Conservation (phyloP, 140 eudicot genomes). For the Oenanthe javanica region DNA sequence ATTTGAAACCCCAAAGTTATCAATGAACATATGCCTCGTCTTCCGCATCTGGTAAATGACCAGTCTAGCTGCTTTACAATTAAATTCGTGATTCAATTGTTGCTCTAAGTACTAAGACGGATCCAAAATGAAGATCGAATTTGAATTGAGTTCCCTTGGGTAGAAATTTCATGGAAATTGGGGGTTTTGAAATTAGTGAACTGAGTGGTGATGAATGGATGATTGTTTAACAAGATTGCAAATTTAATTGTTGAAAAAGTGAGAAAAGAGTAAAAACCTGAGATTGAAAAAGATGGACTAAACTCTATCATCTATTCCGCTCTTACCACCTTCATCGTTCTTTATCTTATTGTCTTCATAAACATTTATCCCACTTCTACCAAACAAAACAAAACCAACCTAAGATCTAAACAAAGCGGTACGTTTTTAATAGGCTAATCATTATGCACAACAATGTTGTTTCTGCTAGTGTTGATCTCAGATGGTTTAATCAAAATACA, state of each 20-base stretch:
- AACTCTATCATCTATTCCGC: neutral
- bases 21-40: conserved; percentile 12
- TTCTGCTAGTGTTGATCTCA: neutral
- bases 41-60: neutral
- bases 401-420: neutral
- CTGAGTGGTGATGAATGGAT: neutral
- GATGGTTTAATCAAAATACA: neutral
- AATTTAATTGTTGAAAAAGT: neutral
- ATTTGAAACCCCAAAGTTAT: too few species aligned
- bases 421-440: neutral
- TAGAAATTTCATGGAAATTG: neutral
- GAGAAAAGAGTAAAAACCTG: too few species aligned
- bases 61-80: neutral
- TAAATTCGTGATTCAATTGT: neutral
- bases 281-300: neutral
- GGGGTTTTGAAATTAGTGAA: neutral
- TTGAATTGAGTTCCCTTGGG: conserved; percentile 16
- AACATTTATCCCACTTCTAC: neutral
- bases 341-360: neutral
- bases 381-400: neutral
- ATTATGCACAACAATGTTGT: neutral
- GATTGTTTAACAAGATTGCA: neutral
- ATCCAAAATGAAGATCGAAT: conserved; percentile 49
- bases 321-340: neutral
- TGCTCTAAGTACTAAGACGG: conserved; percentile 15